A percentile compares a stretch with the other conserved stretches of the same genome.
Evolutionary conservation across 257 asterid genomes (phyloP).

Genomic region (Petunia axillaris): DNA sequence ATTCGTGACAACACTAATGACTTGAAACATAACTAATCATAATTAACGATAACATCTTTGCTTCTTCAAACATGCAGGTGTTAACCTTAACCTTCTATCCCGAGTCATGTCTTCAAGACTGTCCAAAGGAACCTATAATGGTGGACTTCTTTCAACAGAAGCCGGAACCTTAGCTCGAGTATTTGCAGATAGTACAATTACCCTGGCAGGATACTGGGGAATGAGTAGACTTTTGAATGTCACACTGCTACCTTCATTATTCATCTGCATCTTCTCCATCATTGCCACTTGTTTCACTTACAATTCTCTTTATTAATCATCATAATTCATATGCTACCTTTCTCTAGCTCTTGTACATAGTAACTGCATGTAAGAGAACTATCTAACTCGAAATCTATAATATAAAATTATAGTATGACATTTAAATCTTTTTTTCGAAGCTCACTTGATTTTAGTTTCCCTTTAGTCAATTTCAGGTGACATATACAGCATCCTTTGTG

Average conservation of each 20-base stretch:
- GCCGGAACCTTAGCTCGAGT: constrained; percentile 94
- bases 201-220: constrained; percentile 81
- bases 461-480: not conserved
- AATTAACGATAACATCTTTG: not conserved
- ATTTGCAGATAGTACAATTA: constrained; percentile 86
- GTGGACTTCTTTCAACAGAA: constrained; percentile 89
- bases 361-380: constrained; percentile 4
- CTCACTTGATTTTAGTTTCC: not conserved
- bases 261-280: constrained; percentile 74
- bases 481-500: not conserved
- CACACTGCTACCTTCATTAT: constrained; percentile 80
- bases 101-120: constrained; percentile 95
- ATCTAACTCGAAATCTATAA: constrained; percentile 20
- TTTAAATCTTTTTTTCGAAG: not conserved
- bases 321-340: not conserved
- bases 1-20: constrained; percentile 12
- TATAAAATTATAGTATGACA: not conserved
- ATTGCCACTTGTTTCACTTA: constrained; percentile 84
- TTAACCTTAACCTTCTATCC: constrained; percentile 81
- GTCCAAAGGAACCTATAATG: constrained; percentile 89
- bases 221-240: constrained; percentile 64
- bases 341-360: constrained; percentile 13
- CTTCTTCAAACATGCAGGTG: constrained; percentile 46
- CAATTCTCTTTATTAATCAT: constrained; percentile 67
- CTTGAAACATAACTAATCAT: not conserved